Evolutionary conservation across 2,329 filamentous ascomycete genomes (phyloP), one percentile per base, ranked within the genome.

Genomic region (Aspergillus unguis): DNA sequence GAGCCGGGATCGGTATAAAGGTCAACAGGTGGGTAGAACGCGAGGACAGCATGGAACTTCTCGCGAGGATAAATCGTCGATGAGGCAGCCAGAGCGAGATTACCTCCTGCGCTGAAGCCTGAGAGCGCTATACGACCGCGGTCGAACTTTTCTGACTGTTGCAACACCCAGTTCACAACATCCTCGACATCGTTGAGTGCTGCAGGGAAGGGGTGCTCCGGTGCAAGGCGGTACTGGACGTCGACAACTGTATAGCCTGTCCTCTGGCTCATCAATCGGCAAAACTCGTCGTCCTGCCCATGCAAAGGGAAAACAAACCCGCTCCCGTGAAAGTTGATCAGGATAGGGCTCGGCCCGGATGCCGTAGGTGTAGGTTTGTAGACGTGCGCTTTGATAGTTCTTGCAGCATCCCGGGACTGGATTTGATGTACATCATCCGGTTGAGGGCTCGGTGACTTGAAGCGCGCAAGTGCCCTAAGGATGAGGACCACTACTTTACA

Each of bases 31-130:
- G 67, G 67, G 43, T 71, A 71, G 48, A 73, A 66, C 1, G 68
- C 64, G 27, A 74, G 36, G 11, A 73, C 40, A 3, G 58, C 62
- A 46, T 51, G 58, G 55, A 71, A 71, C 3, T 63, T 70, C 44
- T 63, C 62, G 38, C 53, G 57, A 5, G 65, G 63, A 45, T 67
- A 73, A 23, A 58, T 52, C 32, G 32, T 61, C 45, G 63, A 63
- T 1, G 66, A 60, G 2, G 66, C 64, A 1, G 64, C 66, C 4
- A 77, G 61, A 1, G 69, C 68, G 9, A 77, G 66, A 44, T 71
- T 76, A 1, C 54, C 73, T 11, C 75, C 74, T 1, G 75, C 73
- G 48, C 73, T 76, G 62, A 76, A 77, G 3, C 74, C 75, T 5
- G 66, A 71, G 7, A 75, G 50, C 2, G 66, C 65, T 6, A 77